A percentile compares a stretch with the other conserved stretches of the same genome.
Evolutionary conservation across 2,329 filamentous ascomycete genomes (phyloP).

Genomic region (Dendrostoma leiphaemia): DNA sequence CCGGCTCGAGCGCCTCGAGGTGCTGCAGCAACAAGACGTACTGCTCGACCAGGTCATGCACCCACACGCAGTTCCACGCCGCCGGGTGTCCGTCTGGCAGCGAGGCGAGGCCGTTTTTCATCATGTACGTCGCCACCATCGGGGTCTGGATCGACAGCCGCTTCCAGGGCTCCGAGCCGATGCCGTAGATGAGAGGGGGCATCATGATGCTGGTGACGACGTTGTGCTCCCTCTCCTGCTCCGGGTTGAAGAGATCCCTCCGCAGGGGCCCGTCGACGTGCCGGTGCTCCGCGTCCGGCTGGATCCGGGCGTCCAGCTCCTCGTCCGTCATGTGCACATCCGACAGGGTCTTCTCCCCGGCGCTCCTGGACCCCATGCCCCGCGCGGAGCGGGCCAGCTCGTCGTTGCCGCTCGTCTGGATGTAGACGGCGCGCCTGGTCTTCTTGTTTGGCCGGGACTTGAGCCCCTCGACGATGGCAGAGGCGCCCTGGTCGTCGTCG

Average conservation of each 20-base stretch:
- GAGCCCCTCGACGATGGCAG: slow-evolving; percentile 16
- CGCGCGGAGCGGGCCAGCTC: slow-evolving; percentile 13
- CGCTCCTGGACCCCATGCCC: background rate
- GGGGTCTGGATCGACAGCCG: slow-evolving; percentile 18
- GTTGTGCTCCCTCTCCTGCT: slow-evolving; percentile 14
- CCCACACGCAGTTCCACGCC: slow-evolving; percentile 18
- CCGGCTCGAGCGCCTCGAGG: slow-evolving; percentile 16
- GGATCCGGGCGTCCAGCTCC: slow-evolving; percentile 11
- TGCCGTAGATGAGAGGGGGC: slow-evolving; percentile 17
- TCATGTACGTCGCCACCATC: slow-evolving; percentile 16
- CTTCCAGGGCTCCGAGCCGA: slow-evolving; percentile 13
- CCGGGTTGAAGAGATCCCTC: slow-evolving; percentile 11
- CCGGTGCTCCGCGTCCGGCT: slow-evolving; percentile 14
- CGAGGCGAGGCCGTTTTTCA: slow-evolving; percentile 13
- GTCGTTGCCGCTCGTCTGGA: slow-evolving; percentile 19
- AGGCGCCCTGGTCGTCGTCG: slow-evolving; percentile 11
- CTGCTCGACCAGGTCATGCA: slow-evolving; percentile 18
- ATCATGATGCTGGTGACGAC: slow-evolving; percentile 18
- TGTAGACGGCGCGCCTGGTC: slow-evolving; percentile 17
- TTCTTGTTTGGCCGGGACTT: slow-evolving; percentile 4
- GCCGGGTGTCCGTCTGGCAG: slow-evolving; percentile 8
- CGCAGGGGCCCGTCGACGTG: slow-evolving; percentile 16
- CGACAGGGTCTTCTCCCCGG: slow-evolving; percentile 15
- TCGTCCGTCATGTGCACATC: slow-evolving; percentile 16
- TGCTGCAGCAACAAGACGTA: slow-evolving; percentile 10